Conservation (phyloP, 1,284 basidiomycete species). For the Rhodotorula sp. region DNA sequence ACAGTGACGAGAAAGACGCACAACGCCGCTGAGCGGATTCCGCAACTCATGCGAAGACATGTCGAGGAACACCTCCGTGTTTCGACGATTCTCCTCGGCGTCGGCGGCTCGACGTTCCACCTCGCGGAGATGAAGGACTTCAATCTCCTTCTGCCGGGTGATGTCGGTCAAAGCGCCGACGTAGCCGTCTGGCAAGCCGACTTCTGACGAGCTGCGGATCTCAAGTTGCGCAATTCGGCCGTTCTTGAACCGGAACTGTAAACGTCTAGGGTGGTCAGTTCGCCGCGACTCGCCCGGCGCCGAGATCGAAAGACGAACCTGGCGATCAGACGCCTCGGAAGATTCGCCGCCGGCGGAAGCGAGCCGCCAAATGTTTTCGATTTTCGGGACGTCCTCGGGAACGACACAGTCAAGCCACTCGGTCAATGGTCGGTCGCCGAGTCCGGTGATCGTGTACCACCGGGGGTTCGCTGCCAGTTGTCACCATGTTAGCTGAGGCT, state of each 20-base stretch:
- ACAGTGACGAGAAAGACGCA: background rate
- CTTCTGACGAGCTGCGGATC: constrained; percentile 24
- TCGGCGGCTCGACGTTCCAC: constrained; percentile 41
- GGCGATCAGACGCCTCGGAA: constrained; percentile 19
- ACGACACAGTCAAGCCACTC: constrained; percentile 34
- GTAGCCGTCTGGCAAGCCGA: constrained; percentile 30
- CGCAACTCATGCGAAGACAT: constrained; percentile 8
- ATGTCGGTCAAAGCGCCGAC: constrained; percentile 46
- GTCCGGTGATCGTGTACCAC: constrained; percentile 31
- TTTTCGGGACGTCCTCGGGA: constrained; percentile 20
- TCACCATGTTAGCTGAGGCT: background rate
- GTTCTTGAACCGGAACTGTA: constrained; percentile 27
- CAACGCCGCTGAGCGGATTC: constrained; percentile 18
- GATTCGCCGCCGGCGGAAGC: constrained; percentile 15
- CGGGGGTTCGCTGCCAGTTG: constrained; percentile 27
- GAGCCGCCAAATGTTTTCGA: constrained; percentile 18
- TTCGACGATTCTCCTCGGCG: constrained; percentile 39
- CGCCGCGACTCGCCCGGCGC: background rate
- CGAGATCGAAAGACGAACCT: background rate
- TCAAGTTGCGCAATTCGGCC: constrained; percentile 32
- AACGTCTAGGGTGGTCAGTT: background rate
- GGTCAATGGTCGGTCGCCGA: constrained; percentile 19
- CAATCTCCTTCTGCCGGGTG: constrained; percentile 39
- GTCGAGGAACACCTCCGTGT: constrained; percentile 21
- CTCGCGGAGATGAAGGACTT: constrained; percentile 40